Evolutionary conservation across 2,329 filamentous ascomycete species (phyloP), one percentile per base, ranked within the genome.

Genomic region (Sporothrix brunneoviolacea): DNA sequence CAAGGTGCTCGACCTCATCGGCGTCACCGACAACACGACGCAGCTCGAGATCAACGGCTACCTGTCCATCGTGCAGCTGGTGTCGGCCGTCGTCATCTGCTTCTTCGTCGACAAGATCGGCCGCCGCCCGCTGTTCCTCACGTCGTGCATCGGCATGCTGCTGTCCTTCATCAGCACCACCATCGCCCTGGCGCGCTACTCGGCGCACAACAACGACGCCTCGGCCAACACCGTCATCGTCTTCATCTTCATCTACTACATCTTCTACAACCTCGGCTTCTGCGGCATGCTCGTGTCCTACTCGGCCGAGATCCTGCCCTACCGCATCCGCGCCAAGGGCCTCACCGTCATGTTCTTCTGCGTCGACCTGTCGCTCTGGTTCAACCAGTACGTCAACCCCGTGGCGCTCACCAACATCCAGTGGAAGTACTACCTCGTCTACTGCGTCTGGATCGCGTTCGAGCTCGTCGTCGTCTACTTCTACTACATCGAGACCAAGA

Each of bases 401-500:
- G 68, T 72, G 15, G 70, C 69, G 0, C 64, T 73, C 2, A 51
- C 60, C 10, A 64, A 63, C 16, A 64, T 68, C 19, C 58, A 64
- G 45, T 73, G 70, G 70, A 65, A 64, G 28, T 73, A 71, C 53
- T 63, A 72, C 32, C 67, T 69, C 24, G 68, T 70, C 9, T 73
- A 72, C 54, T 69, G 68, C 55, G 67, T 65, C 24, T 73, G 70
- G 63, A 63, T 73, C 12, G 60, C 62, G 2, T 67, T 71, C 32
- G 69, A 73, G 58, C 62, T 71, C 36, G 48, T 41, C 22, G 58
- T 67, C 80, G 84, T 93, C 45, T 93, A 83, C 68, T 86, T 90
- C 66, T 75, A 91, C 56, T 94, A 91, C 64, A 88, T 88, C 9
- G 88, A 94, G 68, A 94, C 88, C 0, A 85, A 84, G 52, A 51